Percentiles rank a stretch among this genome's conserved stretches.
phyloP scores from a whole-genome alignment of 257 asterid species.

The Plantago ovata region DNA sequence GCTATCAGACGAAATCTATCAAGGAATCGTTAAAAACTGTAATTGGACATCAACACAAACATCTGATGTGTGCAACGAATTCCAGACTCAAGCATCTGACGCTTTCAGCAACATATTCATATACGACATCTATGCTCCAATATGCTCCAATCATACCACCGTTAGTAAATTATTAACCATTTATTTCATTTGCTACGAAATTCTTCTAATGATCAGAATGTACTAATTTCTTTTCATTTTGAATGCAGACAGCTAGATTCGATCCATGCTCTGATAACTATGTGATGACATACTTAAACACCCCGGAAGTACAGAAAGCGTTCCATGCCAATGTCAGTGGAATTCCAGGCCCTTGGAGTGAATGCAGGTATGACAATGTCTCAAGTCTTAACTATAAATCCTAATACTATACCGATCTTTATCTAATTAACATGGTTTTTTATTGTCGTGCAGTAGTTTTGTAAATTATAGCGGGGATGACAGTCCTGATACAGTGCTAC shows the following conservation, averaged over 20 bases:
- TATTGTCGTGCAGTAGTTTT: conserved; percentile 10
- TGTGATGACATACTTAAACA: conserved; percentile 32
- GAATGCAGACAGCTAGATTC: conserved; percentile 27
- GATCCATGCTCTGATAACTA: conserved; percentile 51
- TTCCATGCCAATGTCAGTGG: conserved; percentile 44
- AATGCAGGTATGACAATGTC: conserved; percentile 35
- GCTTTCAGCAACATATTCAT: conserved; percentile 12
- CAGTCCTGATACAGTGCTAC: conserved; percentile 28
- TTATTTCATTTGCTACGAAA: too few relatives aligned
- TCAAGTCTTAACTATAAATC: not conserved
- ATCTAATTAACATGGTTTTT: too few relatives aligned
- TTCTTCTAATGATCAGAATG: not conserved
- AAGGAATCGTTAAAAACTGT: conserved; percentile 36
- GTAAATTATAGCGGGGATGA: conserved; percentile 24
- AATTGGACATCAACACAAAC: conserved; percentile 26
- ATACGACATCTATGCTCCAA: conserved; percentile 47
- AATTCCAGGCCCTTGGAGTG: conserved; percentile 33
- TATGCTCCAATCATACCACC: conserved; percentile 28
- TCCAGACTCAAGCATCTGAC: not conserved
- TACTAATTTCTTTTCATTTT: not conserved
- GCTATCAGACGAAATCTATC: conserved; percentile 58
- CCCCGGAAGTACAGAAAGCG: conserved; percentile 40
- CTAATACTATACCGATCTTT: too few relatives aligned
- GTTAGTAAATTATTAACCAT: not conserved
- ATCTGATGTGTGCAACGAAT: conserved; percentile 23